These are phyloP conservation scores for Aaosphaeria arxii DNA, from an alignment of 2,329 filamentous ascomycete genomes.

Conservation along the genomic window DNA sequence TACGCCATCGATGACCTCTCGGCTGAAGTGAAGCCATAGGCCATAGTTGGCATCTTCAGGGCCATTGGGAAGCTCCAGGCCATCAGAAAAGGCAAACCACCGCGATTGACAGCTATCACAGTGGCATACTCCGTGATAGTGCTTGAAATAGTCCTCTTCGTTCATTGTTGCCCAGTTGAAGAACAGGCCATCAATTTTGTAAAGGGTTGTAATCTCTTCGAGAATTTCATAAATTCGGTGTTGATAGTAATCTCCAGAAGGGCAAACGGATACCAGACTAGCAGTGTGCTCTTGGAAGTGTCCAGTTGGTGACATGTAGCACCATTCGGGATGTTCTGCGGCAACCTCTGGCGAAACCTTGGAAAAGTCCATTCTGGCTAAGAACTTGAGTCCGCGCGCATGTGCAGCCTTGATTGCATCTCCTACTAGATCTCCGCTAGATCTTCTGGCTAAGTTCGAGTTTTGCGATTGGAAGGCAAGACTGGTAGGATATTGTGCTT, in stretches of 20 bases:
- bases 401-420: neutral
- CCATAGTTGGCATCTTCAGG: neutral
- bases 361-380: constrained; percentile 1
- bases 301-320: neutral
- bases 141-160: constrained; percentile 1
- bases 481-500: constrained; percentile 2
- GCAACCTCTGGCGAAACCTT: neutral
- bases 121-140: constrained; percentile 1
- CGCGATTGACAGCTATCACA: neutral
- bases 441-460: neutral
- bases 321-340: constrained; percentile 1
- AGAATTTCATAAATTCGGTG: constrained; percentile 1
- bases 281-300: neutral
- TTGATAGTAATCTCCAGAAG: neutral
- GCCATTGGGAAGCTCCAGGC: neutral
- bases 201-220: neutral
- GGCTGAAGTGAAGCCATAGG: neutral
- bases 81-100: neutral
- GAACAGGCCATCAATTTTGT: neutral
- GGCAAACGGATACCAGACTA: neutral
- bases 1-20: neutral
- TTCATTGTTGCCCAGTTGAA: constrained; percentile 1
- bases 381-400: neutral
- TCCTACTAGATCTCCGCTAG: neutral
- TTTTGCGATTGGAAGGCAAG: constrained; percentile 1